A percentile compares a stretch with the other conserved stretches of the same genome.
Conservation (phyloP, 208 protist species). For the Angomonas ambiguus region DNA sequence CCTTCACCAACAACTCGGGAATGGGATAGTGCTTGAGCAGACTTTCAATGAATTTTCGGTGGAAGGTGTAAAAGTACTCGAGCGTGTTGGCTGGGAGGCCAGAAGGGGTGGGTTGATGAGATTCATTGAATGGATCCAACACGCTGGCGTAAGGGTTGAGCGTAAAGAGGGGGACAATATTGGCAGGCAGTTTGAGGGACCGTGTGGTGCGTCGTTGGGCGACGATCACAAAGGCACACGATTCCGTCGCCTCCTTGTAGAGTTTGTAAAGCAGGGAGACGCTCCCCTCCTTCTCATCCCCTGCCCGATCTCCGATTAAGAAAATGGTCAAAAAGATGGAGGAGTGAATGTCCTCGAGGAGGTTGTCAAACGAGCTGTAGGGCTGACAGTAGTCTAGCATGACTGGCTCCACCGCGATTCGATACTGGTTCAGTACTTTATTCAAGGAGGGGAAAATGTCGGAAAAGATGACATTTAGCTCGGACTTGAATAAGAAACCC, state of each 20-base stretch:
- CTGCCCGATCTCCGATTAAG: constrained; percentile 71
- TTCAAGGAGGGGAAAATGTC: constrained; percentile 73
- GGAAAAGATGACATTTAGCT: constrained; percentile 44
- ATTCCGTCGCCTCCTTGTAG: not conserved
- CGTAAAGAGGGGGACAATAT: not conserved
- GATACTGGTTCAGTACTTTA: constrained; percentile 32
- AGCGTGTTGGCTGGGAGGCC: not conserved
- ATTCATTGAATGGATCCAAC: not conserved
- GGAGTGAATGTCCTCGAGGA: constrained; percentile 47
- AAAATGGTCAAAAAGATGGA: constrained; percentile 64
- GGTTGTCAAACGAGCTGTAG: constrained; percentile 22
- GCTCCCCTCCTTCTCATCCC: constrained; percentile 37
- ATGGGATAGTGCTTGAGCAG: constrained; percentile 19
- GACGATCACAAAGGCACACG: constrained; percentile 10
- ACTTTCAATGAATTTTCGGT: not conserved
- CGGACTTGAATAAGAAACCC: constrained; percentile 73
- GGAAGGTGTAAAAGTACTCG: not conserved
- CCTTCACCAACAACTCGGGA: constrained; percentile 43
- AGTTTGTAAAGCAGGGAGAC: not conserved
- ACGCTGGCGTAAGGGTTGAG: not conserved
- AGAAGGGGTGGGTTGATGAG: not conserved
- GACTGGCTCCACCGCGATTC: constrained; percentile 38
- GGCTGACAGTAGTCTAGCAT: constrained; percentile 39
- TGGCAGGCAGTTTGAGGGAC: not conserved
- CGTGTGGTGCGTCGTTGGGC: not conserved